Evolutionary conservation across 441 rosid species (phyloP), one percentile per base, ranked within the genome.

Genomic region (Pelargonium cotyledonis): DNA sequence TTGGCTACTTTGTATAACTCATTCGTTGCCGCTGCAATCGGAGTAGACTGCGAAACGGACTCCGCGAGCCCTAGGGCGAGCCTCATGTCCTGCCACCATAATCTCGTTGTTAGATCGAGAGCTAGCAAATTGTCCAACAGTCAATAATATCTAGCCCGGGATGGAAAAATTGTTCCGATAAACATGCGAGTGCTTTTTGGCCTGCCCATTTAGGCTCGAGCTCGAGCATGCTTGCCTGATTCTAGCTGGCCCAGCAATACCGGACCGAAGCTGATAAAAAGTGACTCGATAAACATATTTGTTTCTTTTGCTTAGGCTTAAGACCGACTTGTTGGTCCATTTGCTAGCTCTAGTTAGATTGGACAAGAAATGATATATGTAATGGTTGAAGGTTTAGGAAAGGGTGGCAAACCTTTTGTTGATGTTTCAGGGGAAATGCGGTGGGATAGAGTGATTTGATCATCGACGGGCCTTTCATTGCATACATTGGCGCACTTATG

Each of bases 391-490:
- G 40, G 40, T 35, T 35, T 35, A 35, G 40, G 38, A 31, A 31
- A 31, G 40, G 40, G 40, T 53, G 60, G 62, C 83, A 38, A 72
- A 93, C 98, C 98, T 93, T 93, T 77, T 93, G 98, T 78, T 93
- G 98, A 76, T 90, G 98, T 80, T 89, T 93, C 64, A 93, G 78
- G 23, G 98, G 98, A 64, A 93, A 93, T 1, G 98, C 95, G 0
- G 98, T 85, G 0, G 96, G 90, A 74, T 89, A 93, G 15, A 75
- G 76, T 16, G 97, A 85, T 74, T 89, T 83, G 72, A 84, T 83
- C 97, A 90, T 93, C 0, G 91, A 81, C 35, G 98, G 95, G 70
- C 98, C 98, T 79, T 93, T 90, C 43, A 93, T 70, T 0, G 88
- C 80, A 84, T 82, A 93, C 91, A 89, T 91, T 65, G 97, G 98